Evolutionary conservation across 1,139 yeast species (phyloP).

Genomic region (Diutina sp.): DNA sequence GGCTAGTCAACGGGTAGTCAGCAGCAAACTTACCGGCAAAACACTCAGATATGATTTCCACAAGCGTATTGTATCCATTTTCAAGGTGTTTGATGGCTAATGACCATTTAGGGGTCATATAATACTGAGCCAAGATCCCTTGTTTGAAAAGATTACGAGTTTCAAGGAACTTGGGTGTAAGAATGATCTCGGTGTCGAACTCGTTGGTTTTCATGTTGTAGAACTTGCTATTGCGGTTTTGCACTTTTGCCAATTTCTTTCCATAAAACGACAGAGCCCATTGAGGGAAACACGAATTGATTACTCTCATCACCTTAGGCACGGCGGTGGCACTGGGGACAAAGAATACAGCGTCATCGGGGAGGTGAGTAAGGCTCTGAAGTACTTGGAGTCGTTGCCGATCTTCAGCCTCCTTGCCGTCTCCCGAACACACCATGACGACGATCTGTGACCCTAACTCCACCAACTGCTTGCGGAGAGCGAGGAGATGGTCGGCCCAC

Average conservation of each 20-base stretch:
- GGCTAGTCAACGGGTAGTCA: conserved; percentile 11
- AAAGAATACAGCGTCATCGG: conserved; percentile 15
- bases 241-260: conserved; percentile 18
- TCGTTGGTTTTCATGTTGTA: conserved; percentile 14
- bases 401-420: conserved; percentile 6
- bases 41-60: not conserved
- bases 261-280: conserved; percentile 21
- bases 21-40: conserved; percentile 9
- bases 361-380: conserved; percentile 18
- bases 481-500: conserved; percentile 11
- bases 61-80: conserved; percentile 15
- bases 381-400: conserved; percentile 14
- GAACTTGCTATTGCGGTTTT: conserved; percentile 24
- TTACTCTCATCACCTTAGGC: conserved; percentile 12
- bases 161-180: conserved; percentile 27
- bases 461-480: conserved; percentile 10
- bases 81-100: conserved; percentile 18
- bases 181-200: conserved; percentile 17
- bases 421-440: conserved; percentile 15
- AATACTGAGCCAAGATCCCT: conserved; percentile 21
- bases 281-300: conserved; percentile 17
- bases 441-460: conserved; percentile 14
- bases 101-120: conserved; percentile 23
- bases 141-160: conserved; percentile 27
- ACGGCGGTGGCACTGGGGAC: conserved; percentile 10